Evolutionary conservation across 106 monocot genomes (phyloP).

Genomic region (Apostasia shenzhenica): DNA sequence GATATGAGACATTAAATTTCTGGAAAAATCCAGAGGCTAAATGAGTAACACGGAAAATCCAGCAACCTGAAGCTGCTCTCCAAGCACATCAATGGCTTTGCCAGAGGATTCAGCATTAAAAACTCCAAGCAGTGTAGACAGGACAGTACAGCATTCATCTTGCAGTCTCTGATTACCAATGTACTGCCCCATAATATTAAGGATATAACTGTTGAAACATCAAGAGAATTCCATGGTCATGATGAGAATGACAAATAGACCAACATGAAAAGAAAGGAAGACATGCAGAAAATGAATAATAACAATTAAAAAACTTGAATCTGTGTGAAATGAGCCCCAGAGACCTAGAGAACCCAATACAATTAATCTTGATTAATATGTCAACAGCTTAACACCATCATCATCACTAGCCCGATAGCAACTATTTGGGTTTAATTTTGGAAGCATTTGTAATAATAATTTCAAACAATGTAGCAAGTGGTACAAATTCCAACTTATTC

Average conservation of each 20-base stretch:
- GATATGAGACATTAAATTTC: background rate
- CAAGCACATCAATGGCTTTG: conserved; percentile 42
- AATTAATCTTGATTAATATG: too few species aligned
- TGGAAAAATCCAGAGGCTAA: background rate
- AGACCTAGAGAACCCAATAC: too few species aligned
- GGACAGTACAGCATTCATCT: conserved; percentile 69
- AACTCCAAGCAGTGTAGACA: conserved; percentile 49
- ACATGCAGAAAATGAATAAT: background rate
- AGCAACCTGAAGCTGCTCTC: conserved; percentile 85
- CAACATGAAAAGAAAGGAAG: background rate
- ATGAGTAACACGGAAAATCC: background rate
- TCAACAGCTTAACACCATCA: too few species aligned
- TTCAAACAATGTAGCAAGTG: too few species aligned
- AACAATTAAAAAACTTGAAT: too few species aligned
- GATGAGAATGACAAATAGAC: background rate
- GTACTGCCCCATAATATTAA: conserved; percentile 67
- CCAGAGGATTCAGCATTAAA: conserved; percentile 32
- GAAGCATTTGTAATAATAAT: too few species aligned
- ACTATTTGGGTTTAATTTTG: too few species aligned
- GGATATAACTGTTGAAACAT: conserved; percentile 62
- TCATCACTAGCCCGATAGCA: too few species aligned
- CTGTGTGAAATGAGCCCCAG: too few species aligned
- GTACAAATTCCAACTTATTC: too few species aligned
- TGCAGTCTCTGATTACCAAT: conserved; percentile 47
- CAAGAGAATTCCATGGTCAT: background rate